These are phyloP conservation scores for Martiniozyma abietophila DNA, from an alignment of 805 yeast genomes.

Conservation along the genomic window DNA sequence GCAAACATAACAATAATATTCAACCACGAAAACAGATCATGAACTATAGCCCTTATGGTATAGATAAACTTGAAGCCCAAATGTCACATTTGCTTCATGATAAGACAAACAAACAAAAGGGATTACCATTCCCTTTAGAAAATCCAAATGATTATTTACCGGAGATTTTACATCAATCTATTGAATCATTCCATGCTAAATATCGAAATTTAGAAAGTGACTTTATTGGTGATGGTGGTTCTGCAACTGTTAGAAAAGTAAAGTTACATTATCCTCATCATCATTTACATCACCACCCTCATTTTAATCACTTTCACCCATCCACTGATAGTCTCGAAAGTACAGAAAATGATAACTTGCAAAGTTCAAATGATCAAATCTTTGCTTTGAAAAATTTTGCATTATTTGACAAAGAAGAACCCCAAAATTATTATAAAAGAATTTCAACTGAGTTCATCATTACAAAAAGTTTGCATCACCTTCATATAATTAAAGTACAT, in stretches of 20 bases:
- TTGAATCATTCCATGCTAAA: conserved; percentile 42
- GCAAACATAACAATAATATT: too few relatives aligned
- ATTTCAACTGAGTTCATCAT: conserved; percentile 57
- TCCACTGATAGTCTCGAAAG: too few relatives aligned
- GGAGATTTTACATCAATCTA: conserved; percentile 36
- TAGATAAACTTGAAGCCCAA: conserved; percentile 28
- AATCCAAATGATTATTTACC: conserved; percentile 63
- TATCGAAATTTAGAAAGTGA: conserved; percentile 37
- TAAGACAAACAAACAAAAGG: conserved; percentile 17
- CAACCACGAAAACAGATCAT: too few relatives aligned
- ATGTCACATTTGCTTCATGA: conserved; percentile 23
- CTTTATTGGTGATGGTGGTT: conserved; percentile 60
- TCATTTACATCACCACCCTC: too few relatives aligned
- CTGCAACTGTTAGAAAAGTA: conserved; percentile 52
- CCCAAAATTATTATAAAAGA: conserved; percentile 54
- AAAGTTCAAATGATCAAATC: conserved; percentile 28
- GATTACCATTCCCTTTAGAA: conserved; percentile 50
- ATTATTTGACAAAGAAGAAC: conserved; percentile 33
- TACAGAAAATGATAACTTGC: conserved; percentile 22
- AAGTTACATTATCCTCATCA: too few relatives aligned
- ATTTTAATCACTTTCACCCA: too few relatives aligned
- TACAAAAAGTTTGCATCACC: conserved; percentile 41
- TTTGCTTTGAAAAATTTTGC: conserved; percentile 62
- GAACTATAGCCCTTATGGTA: conserved; percentile 57
- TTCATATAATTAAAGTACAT: conserved; percentile 51